A percentile compares a stretch with the other conserved stretches of the same genome.
Evolutionary conservation across 1,284 basidiomycete species (phyloP).

Genomic region (Polyporus tsugae): DNA sequence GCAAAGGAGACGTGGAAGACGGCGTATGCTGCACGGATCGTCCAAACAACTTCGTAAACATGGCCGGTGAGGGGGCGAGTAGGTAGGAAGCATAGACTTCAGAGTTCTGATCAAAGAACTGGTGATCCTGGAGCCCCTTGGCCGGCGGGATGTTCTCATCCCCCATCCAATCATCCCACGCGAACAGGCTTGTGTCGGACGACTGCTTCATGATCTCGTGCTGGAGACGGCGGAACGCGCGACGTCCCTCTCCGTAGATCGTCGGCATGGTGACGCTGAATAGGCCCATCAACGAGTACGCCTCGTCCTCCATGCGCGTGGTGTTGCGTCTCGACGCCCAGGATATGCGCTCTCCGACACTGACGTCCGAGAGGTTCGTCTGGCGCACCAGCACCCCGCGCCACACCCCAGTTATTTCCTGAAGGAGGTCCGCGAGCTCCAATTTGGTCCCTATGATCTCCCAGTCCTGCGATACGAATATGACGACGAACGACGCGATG

Average conservation of each 20-base stretch:
- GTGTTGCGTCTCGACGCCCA: constrained; percentile 12
- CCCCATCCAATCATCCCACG: neutral
- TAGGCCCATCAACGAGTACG: constrained; percentile 15
- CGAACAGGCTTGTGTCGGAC: constrained; percentile 12
- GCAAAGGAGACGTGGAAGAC: neutral
- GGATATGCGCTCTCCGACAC: constrained; percentile 6
- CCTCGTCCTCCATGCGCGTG: constrained; percentile 14
- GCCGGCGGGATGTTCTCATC: too few relatives aligned
- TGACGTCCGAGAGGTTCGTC: neutral
- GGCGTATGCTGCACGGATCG: neutral
- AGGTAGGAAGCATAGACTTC: constrained; percentile 2
- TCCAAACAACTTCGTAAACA: neutral
- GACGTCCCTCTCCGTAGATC: constrained; percentile 15
- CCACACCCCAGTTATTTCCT: neutral
- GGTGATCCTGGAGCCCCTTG: neutral
- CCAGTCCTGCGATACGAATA: neutral
- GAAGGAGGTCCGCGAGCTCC: neutral
- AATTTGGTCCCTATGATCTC: neutral
- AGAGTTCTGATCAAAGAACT: neutral
- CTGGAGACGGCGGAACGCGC: constrained; percentile 16
- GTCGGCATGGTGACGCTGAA: constrained; percentile 16
- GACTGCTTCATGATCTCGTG: constrained; percentile 15
- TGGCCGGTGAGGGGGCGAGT: constrained; percentile 1
- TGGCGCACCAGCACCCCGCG: neutral
- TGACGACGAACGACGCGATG: neutral